Base-by-base conservation (phyloP, 2,329 filamentous ascomycete genomes). In the Penicillium aurantiogriseum region DNA sequence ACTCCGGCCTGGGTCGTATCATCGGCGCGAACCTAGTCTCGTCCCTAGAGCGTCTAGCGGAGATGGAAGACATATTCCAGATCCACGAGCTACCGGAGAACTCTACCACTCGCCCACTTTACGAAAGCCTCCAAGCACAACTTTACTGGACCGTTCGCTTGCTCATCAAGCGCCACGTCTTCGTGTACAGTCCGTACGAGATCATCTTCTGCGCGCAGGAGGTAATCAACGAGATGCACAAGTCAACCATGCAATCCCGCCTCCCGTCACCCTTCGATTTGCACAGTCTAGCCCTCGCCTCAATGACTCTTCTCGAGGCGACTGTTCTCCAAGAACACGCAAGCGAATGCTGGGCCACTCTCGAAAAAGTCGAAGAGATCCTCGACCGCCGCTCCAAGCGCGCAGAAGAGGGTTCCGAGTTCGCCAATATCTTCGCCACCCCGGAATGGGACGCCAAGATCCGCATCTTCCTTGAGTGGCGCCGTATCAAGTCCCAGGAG, bases 341-440 rank as follows among this genome's bases (percentile, higher is more conserved):
- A 3, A 69, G 64, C 45, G 70, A 77, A 51, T 77, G 74, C 59
- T 77, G 75, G 74, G 66, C 69, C 6, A 58, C 69, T 0, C 70
- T 87, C n/a, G 74, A 78, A 29, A 80, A 79, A 51, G 81, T 83
- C 4, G 80, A 83, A 51, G 72, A 76, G 11, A 74, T 82, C 3
- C 74, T 83, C 44, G 76, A 79, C 39, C 71, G 75, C 9, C 78
- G 81, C 23, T 76, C 71, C 23, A 74, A 73, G 61, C 63, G 64
- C 31, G 56, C 66, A 10, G 38, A 63, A 11, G 63, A 69, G 27
- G 63, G 63, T 2, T 57, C 65, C 9, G 75, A 77, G 50, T 77
- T 77, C 31, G 69, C 69, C 3, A 70, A 74, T 47, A 69, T 77
- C 25, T 76, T 77, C 57, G 66, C 68, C 19, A 77, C 74, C 1